Conservation (phyloP, 2,329 filamentous ascomycete species). For the Didymella pomorum region DNA sequence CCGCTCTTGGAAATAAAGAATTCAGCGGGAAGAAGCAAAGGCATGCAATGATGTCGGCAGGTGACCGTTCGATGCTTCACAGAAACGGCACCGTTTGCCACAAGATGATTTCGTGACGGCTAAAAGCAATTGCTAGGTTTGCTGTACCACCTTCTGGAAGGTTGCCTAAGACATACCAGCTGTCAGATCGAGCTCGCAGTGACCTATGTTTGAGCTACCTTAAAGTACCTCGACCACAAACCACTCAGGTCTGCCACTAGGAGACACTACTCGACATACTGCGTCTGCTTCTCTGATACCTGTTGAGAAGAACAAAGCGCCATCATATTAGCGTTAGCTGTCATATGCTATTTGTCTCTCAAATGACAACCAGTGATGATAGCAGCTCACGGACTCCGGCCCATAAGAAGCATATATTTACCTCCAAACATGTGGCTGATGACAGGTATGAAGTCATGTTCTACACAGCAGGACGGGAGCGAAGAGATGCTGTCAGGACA, state of each 20-base stretch:
- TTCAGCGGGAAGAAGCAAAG: constrained; percentile 9
- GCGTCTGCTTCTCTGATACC: too few relatives aligned
- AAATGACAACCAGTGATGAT: too few relatives aligned
- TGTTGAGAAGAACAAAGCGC: neutral
- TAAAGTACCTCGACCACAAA: too few relatives aligned
- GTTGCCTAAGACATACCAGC: neutral
- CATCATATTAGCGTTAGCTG: too few relatives aligned
- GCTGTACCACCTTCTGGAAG: constrained; percentile 17
- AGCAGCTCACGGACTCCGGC: neutral
- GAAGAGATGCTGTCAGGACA: neutral
- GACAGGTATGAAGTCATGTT: too few relatives aligned
- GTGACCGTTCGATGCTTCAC: constrained; percentile 9
- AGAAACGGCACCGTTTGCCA: constrained; percentile 12
- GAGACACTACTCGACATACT: too few relatives aligned
- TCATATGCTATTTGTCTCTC: neutral
- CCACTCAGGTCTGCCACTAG: too few relatives aligned
- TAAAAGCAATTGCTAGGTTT: neutral
- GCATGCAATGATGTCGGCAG: constrained; percentile 2
- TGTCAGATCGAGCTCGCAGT: neutral
- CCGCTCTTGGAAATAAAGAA: neutral
- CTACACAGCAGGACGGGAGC: neutral
- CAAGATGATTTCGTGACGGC: constrained; percentile 2
- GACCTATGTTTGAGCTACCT: too few relatives aligned
- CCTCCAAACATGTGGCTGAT: neutral
- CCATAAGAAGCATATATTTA: neutral